Evolutionary conservation across 2,329 filamentous ascomycete species (phyloP).

Genomic region (Harringtonia lauricola): DNA sequence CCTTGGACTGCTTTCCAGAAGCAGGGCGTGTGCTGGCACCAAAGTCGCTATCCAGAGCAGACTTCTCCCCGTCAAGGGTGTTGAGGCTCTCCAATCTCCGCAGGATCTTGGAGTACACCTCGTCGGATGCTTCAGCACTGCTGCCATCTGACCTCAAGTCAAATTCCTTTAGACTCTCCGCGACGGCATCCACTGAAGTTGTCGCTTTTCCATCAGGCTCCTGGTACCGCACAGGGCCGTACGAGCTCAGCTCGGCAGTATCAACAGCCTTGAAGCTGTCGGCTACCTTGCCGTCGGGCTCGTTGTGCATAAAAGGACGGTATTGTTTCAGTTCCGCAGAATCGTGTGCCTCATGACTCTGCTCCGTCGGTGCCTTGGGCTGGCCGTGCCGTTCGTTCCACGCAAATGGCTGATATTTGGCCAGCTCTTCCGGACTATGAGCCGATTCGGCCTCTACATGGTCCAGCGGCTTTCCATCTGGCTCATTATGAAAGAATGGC

Average conservation of each 20-base stretch:
- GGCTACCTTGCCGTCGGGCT: constrained; percentile 15
- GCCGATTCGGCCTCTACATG: constrained; percentile 8
- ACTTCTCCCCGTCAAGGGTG: not conserved
- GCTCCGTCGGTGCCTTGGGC: not conserved
- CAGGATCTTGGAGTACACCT: constrained; percentile 17
- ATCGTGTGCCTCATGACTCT: constrained; percentile 21
- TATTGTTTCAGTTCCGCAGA: constrained; percentile 24
- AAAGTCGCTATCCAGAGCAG: not conserved
- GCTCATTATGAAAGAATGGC: constrained; percentile 14
- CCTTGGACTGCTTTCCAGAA: constrained; percentile 1
- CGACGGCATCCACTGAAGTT: constrained; percentile 17
- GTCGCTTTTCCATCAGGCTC: constrained; percentile 12
- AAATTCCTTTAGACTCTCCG: constrained; percentile 25
- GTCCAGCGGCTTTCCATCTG: constrained; percentile 12
- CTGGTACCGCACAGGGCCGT: constrained; percentile 18
- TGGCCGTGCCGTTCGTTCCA: constrained; percentile 12
- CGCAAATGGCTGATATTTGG: constrained; percentile 13
- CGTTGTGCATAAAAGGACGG: constrained; percentile 23
- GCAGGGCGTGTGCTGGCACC: not conserved
- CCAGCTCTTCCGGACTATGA: constrained; percentile 9
- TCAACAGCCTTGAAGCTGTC: constrained; percentile 1
- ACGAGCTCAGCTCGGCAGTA: constrained; percentile 7
- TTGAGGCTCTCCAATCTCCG: constrained; percentile 8
- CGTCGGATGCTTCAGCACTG: constrained; percentile 14
- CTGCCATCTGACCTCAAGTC: constrained; percentile 16